phyloP scores from a whole-genome alignment of 345 rosid genomes.

The Euclidium syriacum region DNA sequence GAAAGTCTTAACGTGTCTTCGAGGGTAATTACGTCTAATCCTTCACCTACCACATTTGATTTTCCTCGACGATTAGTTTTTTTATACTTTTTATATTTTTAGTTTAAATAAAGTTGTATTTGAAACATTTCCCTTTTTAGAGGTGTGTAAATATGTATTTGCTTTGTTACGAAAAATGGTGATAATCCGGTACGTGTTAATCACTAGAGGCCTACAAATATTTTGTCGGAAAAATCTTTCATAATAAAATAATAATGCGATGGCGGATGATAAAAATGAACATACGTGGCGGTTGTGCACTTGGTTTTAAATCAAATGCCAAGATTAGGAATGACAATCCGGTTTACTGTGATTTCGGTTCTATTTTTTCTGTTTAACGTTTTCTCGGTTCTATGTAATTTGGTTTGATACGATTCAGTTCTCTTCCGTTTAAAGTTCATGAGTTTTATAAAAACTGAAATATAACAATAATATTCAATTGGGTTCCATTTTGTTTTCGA shows the following conservation, averaged over 20 bases:
- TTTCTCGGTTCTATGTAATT: no score
- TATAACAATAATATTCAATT: no score
- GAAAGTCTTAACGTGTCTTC: constrained; percentile 18
- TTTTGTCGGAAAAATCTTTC: constrained; percentile 7
- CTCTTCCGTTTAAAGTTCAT: no score
- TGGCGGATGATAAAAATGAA: background rate
- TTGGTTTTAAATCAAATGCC: background rate
- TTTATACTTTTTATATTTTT: background rate
- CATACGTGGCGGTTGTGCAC: background rate
- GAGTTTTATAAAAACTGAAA: no score
- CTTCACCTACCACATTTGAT: constrained; percentile 28
- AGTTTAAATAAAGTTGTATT: constrained; percentile 6
- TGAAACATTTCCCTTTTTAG: background rate
- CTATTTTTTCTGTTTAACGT: no score
- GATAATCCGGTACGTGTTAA: constrained; percentile 23
- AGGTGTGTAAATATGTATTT: background rate
- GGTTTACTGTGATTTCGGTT: no score
- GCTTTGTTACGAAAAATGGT: background rate
- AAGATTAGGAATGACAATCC: no score
- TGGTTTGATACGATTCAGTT: no score
- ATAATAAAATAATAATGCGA: background rate
- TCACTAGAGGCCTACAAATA: constrained; percentile 1
- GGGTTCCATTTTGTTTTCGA: no score
- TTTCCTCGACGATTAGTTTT: background rate
- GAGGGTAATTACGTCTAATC: constrained; percentile 27